Conservation (phyloP, 129 eudicot genomes). For the Chrysanthemum makinoi region DNA sequence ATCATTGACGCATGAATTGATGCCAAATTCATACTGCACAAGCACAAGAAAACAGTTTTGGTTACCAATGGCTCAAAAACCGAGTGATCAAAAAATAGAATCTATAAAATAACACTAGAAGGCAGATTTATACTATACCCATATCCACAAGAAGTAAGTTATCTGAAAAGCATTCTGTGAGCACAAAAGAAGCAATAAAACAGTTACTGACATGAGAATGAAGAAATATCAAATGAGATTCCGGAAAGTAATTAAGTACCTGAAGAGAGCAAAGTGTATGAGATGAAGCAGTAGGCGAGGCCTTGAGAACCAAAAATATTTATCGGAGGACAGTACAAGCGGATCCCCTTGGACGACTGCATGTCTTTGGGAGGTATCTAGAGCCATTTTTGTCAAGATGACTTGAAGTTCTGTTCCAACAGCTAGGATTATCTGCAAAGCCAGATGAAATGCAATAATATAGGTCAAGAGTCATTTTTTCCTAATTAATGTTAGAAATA, state of each 20-base stretch:
- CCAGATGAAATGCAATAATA: background rate
- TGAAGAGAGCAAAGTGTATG: constrained; percentile 84
- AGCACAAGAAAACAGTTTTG: background rate
- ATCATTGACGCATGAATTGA: constrained; percentile 78
- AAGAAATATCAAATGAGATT: constrained; percentile 1
- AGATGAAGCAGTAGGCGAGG: constrained; percentile 75
- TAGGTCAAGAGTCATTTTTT: background rate
- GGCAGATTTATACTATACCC: constrained; percentile 44
- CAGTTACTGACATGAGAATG: constrained; percentile 6
- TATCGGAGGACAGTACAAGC: constrained; percentile 80
- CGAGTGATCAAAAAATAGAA: too few relatives aligned
- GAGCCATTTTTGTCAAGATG: constrained; percentile 76
- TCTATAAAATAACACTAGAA: background rate
- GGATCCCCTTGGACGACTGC: constrained; percentile 91
- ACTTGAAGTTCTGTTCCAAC: constrained; percentile 92
- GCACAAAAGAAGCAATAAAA: constrained; percentile 15
- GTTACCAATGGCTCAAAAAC: background rate
- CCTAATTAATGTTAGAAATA: background rate
- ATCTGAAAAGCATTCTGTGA: constrained; percentile 96
- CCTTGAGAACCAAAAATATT: constrained; percentile 78
- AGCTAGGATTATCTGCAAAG: constrained; percentile 61
- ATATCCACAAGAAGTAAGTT: constrained; percentile 84
- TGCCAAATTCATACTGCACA: constrained; percentile 69
- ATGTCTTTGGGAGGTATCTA: constrained; percentile 69
- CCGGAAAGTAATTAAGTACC: constrained; percentile 34